Evolutionary conservation across 257 asterid genomes (phyloP).

Genomic region (Nicotiana noctiflora): DNA sequence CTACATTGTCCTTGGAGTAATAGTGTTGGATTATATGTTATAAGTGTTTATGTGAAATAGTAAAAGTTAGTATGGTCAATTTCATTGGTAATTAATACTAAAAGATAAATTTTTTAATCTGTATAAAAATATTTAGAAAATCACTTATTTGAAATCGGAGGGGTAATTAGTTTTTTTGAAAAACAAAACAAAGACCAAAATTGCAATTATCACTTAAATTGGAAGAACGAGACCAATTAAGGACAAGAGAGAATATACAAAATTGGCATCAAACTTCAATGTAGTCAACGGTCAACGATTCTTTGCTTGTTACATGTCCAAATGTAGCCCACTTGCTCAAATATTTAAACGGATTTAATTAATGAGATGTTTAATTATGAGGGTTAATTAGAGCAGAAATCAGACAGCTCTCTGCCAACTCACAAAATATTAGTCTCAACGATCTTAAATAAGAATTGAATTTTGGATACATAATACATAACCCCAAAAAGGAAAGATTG

Average conservation of each 20-base stretch:
- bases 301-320: not conserved
- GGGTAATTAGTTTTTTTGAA: not conserved
- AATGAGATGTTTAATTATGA: not conserved
- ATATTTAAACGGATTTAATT: not conserved
- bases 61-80: too few species aligned
- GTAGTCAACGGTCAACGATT: not conserved
- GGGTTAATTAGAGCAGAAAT: not conserved
- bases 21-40: too few species aligned
- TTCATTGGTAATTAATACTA: too few species aligned
- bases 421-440: not conserved
- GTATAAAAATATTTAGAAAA: too few species aligned
- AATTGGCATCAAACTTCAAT: not conserved
- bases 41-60: too few species aligned
- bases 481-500: not conserved
- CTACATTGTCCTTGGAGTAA: too few species aligned
- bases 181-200: not conserved
- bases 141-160: too few species aligned
- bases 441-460: too few species aligned
- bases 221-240: not conserved
- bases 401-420: not conserved
- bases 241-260: not conserved
- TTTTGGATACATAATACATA: too few species aligned
- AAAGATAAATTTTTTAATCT: too few species aligned
- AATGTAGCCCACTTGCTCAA: not conserved
- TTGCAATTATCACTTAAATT: not conserved